Evolutionary conservation across 2,329 filamentous ascomycete genomes (phyloP).

Genomic region (Pseudogymnoascus sp.): DNA sequence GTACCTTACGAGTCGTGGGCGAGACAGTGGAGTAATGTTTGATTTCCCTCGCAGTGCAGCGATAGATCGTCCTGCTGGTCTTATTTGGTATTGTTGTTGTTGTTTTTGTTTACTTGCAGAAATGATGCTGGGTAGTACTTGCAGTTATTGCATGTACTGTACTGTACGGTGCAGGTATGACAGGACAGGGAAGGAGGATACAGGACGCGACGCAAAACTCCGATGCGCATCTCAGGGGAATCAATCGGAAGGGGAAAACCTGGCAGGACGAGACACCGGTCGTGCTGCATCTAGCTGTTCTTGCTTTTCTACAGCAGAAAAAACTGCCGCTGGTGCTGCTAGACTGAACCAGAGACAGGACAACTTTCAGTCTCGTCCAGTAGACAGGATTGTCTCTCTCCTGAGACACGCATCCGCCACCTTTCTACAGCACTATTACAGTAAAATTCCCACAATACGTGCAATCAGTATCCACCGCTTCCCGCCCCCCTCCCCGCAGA

Average conservation of each 20-base stretch:
- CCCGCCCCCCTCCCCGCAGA: background rate
- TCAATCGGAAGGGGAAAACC: background rate
- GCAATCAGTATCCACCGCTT: background rate
- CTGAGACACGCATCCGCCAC: background rate
- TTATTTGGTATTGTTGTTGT: background rate
- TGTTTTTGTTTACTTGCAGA: background rate
- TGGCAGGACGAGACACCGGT: background rate
- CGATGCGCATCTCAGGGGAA: background rate
- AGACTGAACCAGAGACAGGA: background rate
- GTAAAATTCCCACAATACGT: background rate
- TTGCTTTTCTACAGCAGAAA: background rate
- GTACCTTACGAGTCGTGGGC: background rate
- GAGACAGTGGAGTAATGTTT: background rate
- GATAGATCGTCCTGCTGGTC: background rate
- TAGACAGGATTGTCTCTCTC: background rate
- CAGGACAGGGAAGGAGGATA: background rate
- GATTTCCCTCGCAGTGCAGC: background rate
- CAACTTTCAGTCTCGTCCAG: background rate
- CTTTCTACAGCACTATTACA: background rate
- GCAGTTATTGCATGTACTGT: background rate
- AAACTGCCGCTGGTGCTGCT: background rate
- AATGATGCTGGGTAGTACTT: background rate
- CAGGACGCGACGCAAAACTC: background rate
- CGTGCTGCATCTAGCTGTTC: background rate
- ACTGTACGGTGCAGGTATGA: background rate